Base-by-base conservation (phyloP, 352 stramenopile genomes). In the Thraustotheca clavata region DNA sequence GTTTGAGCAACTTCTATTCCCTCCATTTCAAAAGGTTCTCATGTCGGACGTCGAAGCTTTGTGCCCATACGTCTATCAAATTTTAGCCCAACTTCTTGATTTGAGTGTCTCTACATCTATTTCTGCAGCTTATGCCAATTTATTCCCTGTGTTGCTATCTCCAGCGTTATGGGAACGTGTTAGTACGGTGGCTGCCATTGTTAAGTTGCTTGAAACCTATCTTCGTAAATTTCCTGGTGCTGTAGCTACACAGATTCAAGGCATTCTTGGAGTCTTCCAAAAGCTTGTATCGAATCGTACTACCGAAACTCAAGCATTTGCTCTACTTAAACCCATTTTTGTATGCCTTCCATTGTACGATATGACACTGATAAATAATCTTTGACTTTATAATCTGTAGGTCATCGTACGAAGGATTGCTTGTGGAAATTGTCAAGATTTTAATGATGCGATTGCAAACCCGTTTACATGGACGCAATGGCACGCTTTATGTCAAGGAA, bases 41-140 rank as follows among this genome's bases (percentile, higher is more conserved):
- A 87, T 96, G 34, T 96, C 98, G 69, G 96, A 99, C 69, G 89
- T 99, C 33, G 85, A 94, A 38, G 81, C 85, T 3, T 66, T 92
- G 31, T 94, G 91, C 22, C 96, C 97, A 9, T 99, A 99, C 66
- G 96, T 99, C 4, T 99, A 99, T 72, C 97, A 99, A 73, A 83
- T 99, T n/a, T 73, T 99, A 20, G 95, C 96, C 1, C 96, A 99
- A 74, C 91, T 99, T 66, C 80, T 99, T 29, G 96, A 99, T 60
- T 90, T 98, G 49, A 68, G 33, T 16, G 81, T 91, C 71, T 84
- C 89, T 36, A 82, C 77, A 29, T 87, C 83, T 11, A 73, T 96
- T 4, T 97, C 88, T 1, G 68, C 87, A n/a, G 91, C 92, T 14
- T 99, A 99, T 77, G 91, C 85, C 67, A 94, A 73, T 35, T 86